Base-by-base conservation (phyloP, 495 filamentous ascomycete species). In the Annulohypoxylon moriforme region DNA sequence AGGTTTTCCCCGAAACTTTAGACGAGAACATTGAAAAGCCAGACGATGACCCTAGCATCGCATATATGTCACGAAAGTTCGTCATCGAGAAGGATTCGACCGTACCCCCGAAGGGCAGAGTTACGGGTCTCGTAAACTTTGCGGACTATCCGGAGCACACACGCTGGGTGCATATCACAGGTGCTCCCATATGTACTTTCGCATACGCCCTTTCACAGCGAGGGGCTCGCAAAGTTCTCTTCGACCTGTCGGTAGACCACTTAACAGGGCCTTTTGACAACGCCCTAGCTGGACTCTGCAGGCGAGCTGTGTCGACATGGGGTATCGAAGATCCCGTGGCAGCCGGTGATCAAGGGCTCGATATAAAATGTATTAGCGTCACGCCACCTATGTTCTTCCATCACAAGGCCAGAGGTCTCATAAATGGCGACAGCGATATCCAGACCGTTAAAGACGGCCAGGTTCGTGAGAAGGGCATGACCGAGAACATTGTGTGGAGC, bases 171-270 rank as follows among this genome's bases (percentile, higher is more conserved):
- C 86, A 85, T 71, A 75, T 78, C 29, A 73, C 80, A 13, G 80
- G 75, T 20, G 80, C 81, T 22, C 81, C 79, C n/a, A 81, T 87
- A 25, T 90, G 87, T 77, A 80, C 82, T 5, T 82, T 84, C 58
- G 78, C 82, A 20, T 90, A 90, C 74, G 87, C 87, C 0, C 79
- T 90, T 2, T 85, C 85, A 0, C 82, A 82, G 27, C 71, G 78
- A 46, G 86, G 87, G 4, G 87, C 87, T 2, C 83, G 80, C 24
- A 85, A 85, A 20, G 76, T 88, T 13, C 81, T 89, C n/a, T 76
- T 81, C 14, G 82, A 80, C 44, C 77, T 86, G 16, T 83, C 80
- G 4, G 78, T 84, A 1, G 81, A 82, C 18, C 75, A 77, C 6
- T 78, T 75, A 10, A 79, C 75, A 11, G 75, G 76, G 13, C 78